These are phyloP conservation scores for Botrytis galanthina DNA, from an alignment of 2,329 filamentous ascomycete genomes.

Conservation along the genomic window DNA sequence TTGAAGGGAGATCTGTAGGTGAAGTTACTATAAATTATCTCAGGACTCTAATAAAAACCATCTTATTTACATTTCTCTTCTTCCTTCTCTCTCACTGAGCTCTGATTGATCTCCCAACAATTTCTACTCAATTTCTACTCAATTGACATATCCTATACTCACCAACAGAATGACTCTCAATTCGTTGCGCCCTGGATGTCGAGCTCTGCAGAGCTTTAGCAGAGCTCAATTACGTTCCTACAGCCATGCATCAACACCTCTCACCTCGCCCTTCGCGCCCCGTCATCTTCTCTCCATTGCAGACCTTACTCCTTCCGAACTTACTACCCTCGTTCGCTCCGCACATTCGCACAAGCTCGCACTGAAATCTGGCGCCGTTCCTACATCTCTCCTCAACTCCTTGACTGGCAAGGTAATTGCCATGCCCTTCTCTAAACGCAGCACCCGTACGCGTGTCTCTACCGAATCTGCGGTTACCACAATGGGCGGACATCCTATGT, in stretches of 20 bases:
- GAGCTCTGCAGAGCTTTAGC: conserved; percentile 28
- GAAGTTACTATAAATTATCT: conserved; percentile 2
- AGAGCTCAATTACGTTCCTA: conserved; percentile 30
- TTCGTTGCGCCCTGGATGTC: conserved; percentile 3
- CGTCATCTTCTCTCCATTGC: conserved; percentile 91
- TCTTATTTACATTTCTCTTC: not conserved
- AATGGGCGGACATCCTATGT: conserved; percentile 93
- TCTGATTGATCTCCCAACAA: conserved; percentile 1
- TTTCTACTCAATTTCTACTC: conserved; percentile 1
- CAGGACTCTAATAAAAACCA: not conserved
- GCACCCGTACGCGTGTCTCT: conserved; percentile 87
- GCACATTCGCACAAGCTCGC: conserved; percentile 72
- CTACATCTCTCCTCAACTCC: conserved; percentile 56
- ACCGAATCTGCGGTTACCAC: conserved; percentile 88
- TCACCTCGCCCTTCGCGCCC: conserved; percentile 55
- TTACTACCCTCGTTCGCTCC: conserved; percentile 79
- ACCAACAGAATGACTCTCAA: conserved; percentile 18
- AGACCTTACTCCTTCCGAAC: conserved; percentile 76
- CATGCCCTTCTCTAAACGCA: conserved; percentile 96
- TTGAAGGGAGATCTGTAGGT: conserved; percentile 1
- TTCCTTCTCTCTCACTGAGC: not conserved
- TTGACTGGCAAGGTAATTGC: conserved; percentile 80
- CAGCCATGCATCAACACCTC: conserved; percentile 27
- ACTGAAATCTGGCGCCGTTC: conserved; percentile 67
- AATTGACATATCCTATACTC: conserved; percentile 9